Evolutionary conservation across 305 asterid genomes (phyloP), one percentile per base, ranked within the genome.

Genomic region (Lippia alba): DNA sequence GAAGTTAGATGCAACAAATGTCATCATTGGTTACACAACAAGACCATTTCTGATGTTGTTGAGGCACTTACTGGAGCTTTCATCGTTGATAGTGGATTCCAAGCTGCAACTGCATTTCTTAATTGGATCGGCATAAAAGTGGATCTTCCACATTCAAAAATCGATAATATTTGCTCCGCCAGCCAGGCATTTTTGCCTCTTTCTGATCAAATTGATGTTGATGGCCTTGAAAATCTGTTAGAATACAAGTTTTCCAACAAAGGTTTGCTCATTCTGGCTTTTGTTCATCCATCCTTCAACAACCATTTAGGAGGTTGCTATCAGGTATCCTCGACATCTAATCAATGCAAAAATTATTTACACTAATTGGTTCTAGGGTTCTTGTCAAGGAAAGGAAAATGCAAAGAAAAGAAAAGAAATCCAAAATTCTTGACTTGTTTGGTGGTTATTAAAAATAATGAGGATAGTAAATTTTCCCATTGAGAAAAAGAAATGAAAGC

Each of bases 41-140:
- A 95, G 86, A 86, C 96, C 72, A 79, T 95, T 61, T 91, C 99
- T 63, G 98, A 95, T 78, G 89, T 82, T 79, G 85, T 92, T 59
- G 99, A 95, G 85, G 96, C 97, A 70, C 98, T 95, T 76, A 67
- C 83, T 76, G 97, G 97, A 67, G 99, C 96, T 57, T 95, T 95
- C 75, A 64, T 92, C 57, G 91, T 92, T 66, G 98, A 95, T 61
- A 77, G 92, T 68, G 99, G 98, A 76, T 92, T 95, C 78, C 86
- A 80, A 80, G 99, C 87, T 51, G 98, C 98, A 60, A 73, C 79
- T 33, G 89, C 94, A 61, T 95, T 95, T 82, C 98, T 95, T 39
- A 85, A 80, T 70, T 95, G 99, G 98, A 57, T 95, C 65, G 98
- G 96, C 68, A 87, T 92, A 77, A 71, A 79, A 63, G 89, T 87